Evolutionary conservation across 345 rosid genomes (phyloP).

Genomic region (Linum tenue): DNA sequence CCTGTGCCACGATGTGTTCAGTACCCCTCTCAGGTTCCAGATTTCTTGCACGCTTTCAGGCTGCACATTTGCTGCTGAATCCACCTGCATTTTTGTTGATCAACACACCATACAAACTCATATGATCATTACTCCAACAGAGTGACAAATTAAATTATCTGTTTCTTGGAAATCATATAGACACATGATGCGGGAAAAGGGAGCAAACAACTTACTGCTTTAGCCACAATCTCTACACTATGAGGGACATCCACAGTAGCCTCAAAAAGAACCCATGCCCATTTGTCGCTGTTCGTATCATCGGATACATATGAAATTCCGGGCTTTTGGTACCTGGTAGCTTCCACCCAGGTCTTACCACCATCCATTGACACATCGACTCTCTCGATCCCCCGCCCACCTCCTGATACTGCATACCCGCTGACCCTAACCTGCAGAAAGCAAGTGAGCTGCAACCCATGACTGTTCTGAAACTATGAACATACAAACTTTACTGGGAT

Average conservation of each 20-base stretch:
- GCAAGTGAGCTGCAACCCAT: constrained; percentile 5
- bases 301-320: constrained; percentile 53
- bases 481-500: background rate
- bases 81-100: constrained; percentile 44
- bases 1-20: constrained; percentile 90
- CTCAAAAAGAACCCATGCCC: constrained; percentile 97
- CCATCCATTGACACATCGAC: constrained; percentile 87
- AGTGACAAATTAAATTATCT: background rate
- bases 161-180: background rate
- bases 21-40: constrained; percentile 91
- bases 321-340: constrained; percentile 59
- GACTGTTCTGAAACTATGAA: background rate
- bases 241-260: constrained; percentile 45
- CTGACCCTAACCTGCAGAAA: constrained; percentile 51
- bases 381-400: constrained; percentile 97
- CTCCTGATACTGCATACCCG: constrained; percentile 93
- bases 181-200: background rate
- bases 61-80: constrained; percentile 84
- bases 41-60: constrained; percentile 72
- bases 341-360: constrained; percentile 87
- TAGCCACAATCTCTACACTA: constrained; percentile 60
- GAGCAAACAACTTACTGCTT: constrained; percentile 51
- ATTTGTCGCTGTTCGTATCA: constrained; percentile 57
- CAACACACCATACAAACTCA: background rate
- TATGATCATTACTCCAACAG: background rate